Percentiles rank a stretch among this genome's conserved stretches.
Evolutionary conservation across 164 flowering plant species (phyloP).

Genomic region (Magnolia sinica): DNA sequence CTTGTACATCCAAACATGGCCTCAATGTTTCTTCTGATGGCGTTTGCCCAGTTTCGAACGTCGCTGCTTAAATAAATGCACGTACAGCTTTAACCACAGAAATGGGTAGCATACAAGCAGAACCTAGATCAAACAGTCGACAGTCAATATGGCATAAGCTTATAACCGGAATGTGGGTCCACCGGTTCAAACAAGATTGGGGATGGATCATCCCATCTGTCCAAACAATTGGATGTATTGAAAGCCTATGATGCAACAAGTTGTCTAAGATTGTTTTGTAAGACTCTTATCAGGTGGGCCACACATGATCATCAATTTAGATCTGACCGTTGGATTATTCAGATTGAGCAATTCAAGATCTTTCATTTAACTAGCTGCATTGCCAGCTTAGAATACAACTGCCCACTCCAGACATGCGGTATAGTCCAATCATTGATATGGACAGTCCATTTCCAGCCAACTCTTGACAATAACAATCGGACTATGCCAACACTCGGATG

Average conservation of each 20-base stretch:
- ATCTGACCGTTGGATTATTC: too few relatives aligned
- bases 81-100: slow-evolving; percentile 73
- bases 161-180: background rate
- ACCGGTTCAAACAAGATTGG: background rate
- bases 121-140: slow-evolving; percentile 35
- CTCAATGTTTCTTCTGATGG: slow-evolving; percentile 32
- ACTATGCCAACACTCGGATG: too few relatives aligned
- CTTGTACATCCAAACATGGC: background rate
- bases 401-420: background rate
- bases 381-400: background rate
- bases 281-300: too few relatives aligned
- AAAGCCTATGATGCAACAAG: background rate
- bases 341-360: too few relatives aligned
- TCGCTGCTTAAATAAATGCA: slow-evolving; percentile 75
- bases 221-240: background rate
- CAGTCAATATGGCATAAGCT: background rate
- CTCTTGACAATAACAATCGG: background rate
- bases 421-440: background rate
- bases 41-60: slow-evolving; percentile 54
- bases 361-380: background rate
- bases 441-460: background rate
- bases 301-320: too few relatives aligned
- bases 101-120: slow-evolving; percentile 73
- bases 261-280: background rate
- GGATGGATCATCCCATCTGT: background rate